Conservation (phyloP, 768 basidiomycete genomes). For the Leccinum variicolor region DNA sequence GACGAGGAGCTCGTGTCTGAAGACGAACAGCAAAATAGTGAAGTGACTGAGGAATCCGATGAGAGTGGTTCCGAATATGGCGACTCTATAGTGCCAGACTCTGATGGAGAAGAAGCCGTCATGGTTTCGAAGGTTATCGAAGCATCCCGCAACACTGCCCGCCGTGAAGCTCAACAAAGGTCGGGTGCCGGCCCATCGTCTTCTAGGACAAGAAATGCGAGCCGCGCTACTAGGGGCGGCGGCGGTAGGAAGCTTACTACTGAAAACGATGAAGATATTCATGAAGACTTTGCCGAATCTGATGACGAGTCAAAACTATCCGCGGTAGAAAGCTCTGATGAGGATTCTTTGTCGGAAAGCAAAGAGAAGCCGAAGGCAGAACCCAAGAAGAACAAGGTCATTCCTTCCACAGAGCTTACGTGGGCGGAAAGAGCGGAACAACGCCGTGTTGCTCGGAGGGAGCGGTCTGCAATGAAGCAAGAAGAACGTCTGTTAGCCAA, state of each 20-base stretch:
- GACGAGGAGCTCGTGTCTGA: conserved; percentile 33
- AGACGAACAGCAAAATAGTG: conserved; percentile 39
- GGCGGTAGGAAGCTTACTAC: conserved; percentile 14
- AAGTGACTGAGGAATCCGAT: conserved; percentile 47
- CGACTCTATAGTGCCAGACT: conserved; percentile 28
- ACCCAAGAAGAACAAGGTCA: conserved; percentile 14
- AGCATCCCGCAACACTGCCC: conserved; percentile 45
- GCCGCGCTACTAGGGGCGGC: conserved; percentile 38
- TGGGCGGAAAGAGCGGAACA: conserved; percentile 9
- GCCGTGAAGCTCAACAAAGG: conserved; percentile 25
- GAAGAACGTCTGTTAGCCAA: conserved; percentile 50
- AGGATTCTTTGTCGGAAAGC: conserved; percentile 24
- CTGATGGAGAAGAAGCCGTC: conserved; percentile 33
- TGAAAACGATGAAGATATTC: conserved; percentile 14
- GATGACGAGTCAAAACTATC: conserved; percentile 12
- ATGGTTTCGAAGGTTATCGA: conserved; percentile 59
- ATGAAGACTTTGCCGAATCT: background rate
- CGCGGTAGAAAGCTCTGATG: conserved; percentile 9
- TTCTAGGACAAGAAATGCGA: conserved; percentile 38
- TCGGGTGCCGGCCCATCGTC: conserved; percentile 31
- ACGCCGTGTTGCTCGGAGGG: conserved; percentile 18
- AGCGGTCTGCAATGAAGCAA: conserved; percentile 31
- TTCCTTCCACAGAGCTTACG: background rate
- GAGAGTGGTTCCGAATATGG: conserved; percentile 60
- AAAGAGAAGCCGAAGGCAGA: conserved; percentile 33